Conservation (phyloP, 768 basidiomycete genomes). For the Hydnomerulius pinastri region DNA sequence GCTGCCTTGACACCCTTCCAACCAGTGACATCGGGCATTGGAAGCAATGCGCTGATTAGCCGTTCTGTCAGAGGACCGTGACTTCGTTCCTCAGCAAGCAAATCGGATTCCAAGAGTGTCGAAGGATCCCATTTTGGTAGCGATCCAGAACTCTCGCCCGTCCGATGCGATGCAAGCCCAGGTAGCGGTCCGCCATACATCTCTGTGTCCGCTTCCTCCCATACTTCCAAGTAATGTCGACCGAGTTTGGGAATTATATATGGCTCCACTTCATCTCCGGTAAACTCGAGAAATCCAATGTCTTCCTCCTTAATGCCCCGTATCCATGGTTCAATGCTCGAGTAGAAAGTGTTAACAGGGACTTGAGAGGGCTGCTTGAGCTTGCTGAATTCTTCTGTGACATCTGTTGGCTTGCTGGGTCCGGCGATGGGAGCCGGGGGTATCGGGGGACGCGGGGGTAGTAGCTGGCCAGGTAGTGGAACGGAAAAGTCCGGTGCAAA, state of each 20-base stretch:
- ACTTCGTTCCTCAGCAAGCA: slow-evolving; percentile 73
- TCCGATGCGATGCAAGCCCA: slow-evolving; percentile 40
- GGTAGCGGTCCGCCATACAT: slow-evolving; percentile 45
- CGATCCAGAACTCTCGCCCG: slow-evolving; percentile 31
- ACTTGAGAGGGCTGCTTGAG: slow-evolving; percentile 74
- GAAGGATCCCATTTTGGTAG: slow-evolving; percentile 82
- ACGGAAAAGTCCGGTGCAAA: slow-evolving; percentile 63
- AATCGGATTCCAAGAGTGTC: slow-evolving; percentile 70
- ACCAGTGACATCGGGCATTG: slow-evolving; percentile 60
- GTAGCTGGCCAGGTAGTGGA: slow-evolving; percentile 49
- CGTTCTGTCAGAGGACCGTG: slow-evolving; percentile 90
- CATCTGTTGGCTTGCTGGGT: slow-evolving; percentile 82
- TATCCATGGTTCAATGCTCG: slow-evolving; percentile 87
- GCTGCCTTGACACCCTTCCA: slow-evolving; percentile 84
- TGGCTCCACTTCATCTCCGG: slow-evolving; percentile 87
- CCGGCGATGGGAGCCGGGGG: slow-evolving; percentile 68
- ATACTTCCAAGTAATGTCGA: slow-evolving; percentile 82
- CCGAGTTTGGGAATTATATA: slow-evolving; percentile 86
- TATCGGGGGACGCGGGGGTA: slow-evolving; percentile 63
- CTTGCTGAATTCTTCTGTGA: slow-evolving; percentile 88
- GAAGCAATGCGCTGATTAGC: slow-evolving; percentile 71
- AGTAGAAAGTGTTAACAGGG: slow-evolving; percentile 77
- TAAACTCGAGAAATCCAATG: slow-evolving; percentile 88
- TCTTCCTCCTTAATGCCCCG: slow-evolving; percentile 93
- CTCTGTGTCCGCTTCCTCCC: slow-evolving; percentile 88